Percentiles rank a stretch among this genome's conserved stretches.
Conservation (phyloP, 1,139 yeast species). For the Nakaseomyces glabratus region DNA sequence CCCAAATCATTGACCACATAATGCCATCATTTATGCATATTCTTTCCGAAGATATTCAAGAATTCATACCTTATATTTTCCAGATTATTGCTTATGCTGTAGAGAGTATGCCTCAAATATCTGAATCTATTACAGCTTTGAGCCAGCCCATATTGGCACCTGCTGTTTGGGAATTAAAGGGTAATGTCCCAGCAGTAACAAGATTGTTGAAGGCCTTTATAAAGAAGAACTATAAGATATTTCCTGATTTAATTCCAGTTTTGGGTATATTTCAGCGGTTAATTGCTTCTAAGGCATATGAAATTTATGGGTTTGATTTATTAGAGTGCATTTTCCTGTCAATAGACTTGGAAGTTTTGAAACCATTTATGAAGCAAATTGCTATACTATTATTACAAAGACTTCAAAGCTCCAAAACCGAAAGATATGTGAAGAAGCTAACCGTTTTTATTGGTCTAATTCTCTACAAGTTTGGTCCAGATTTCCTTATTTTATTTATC, state of each 20-base stretch:
- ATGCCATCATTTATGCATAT: slow-evolving; percentile 62
- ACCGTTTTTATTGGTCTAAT: slow-evolving; percentile 52
- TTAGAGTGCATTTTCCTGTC: slow-evolving; percentile 58
- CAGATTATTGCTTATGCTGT: slow-evolving; percentile 76
- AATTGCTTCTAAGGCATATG: slow-evolving; percentile 76
- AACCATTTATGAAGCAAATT: slow-evolving; percentile 58
- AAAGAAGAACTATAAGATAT: slow-evolving; percentile 48
- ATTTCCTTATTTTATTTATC: slow-evolving; percentile 34
- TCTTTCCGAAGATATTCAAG: slow-evolving; percentile 79
- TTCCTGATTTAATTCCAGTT: slow-evolving; percentile 58
- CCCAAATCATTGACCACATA: slow-evolving; percentile 44
- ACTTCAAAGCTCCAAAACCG: slow-evolving; percentile 73
- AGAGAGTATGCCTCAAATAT: slow-evolving; percentile 46
- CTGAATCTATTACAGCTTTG: slow-evolving; percentile 55
- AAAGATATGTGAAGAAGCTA: slow-evolving; percentile 66
- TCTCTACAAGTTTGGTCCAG: slow-evolving; percentile 36
- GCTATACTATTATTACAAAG: slow-evolving; percentile 71
- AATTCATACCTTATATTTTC: slow-evolving; percentile 86
- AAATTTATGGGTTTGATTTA: slow-evolving; percentile 74
- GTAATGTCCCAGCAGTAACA: slow-evolving; percentile 89
- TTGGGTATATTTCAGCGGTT: slow-evolving; percentile 95
- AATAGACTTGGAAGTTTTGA: slow-evolving; percentile 44
- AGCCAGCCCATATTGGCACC: slow-evolving; percentile 82
- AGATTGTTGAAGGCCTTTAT: slow-evolving; percentile 68
- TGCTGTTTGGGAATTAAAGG: slow-evolving; percentile 82